Percentiles rank a stretch among this genome's conserved stretches.
Conservation (phyloP, 2,329 filamentous ascomycete genomes). For the Fusarium vanettenii region DNA sequence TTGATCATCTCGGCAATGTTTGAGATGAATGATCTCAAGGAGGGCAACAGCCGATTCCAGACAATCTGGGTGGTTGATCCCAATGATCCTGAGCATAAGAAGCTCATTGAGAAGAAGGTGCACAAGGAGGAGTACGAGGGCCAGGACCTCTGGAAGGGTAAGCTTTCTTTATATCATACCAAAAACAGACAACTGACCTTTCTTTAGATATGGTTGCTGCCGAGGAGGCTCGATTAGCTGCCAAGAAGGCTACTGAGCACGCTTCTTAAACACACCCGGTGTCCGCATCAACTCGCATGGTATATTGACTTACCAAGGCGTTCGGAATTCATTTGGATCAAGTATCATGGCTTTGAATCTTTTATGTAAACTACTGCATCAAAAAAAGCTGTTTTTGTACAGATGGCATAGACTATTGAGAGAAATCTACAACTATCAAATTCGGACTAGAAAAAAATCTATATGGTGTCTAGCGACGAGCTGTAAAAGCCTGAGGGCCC, state of each 20-base stretch:
- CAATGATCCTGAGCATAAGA: constrained; percentile 82
- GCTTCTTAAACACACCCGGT: neutral
- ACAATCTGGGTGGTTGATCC: constrained; percentile 84
- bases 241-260: neutral
- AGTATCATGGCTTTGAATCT: neutral
- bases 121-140: constrained; percentile 88
- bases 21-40: constrained; percentile 80
- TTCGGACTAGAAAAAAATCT: neutral
- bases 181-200: neutral
- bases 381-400: neutral
- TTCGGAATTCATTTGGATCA: neutral
- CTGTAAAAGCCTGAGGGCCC: neutral
- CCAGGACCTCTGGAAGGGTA: constrained; percentile 92
- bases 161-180: constrained; percentile 38
- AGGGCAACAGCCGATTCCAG: constrained; percentile 82
- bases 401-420: neutral
- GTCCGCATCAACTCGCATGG: neutral
- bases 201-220: neutral
- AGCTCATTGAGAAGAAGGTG: constrained; percentile 83
- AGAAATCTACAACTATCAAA: neutral
- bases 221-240: neutral
- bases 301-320: neutral
- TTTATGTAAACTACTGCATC: neutral
- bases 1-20: constrained; percentile 84
- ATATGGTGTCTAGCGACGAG: neutral